Base-by-base conservation (phyloP, 2,329 filamentous ascomycete species). In the Zasmidium cellare region DNA sequence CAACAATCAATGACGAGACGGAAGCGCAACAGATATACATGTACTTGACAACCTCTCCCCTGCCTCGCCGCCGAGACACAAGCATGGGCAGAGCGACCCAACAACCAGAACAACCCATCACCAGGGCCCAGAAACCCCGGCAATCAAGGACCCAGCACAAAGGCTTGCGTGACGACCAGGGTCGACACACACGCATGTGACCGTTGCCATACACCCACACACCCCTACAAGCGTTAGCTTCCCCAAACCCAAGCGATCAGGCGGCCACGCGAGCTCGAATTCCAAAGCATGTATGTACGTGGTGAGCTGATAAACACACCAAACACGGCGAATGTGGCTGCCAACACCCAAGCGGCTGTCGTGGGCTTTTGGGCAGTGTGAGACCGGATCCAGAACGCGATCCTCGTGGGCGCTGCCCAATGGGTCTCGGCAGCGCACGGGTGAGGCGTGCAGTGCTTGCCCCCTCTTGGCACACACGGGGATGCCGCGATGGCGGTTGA, bases 131-230 rank as follows among this genome's bases (percentile, higher is more conserved):
- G 51, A 53, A 16, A 2, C 7, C 31, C 18, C 9, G 2, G n/a
- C 20, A 3, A 24, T 3, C 35, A 41, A 28, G 5, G 25, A 11
- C 25, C 16, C 35, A 41, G 35, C 46, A 46, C 41, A 46, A 41
- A 24, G 51, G 51, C 51, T 46, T 53, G 51, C 51, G 51, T 35
- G 35, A 46, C 51, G 25, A 28, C 35, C 38, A 35, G 51, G 38
- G 46, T 53, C 35, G 12, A 41, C 16, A 14, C 16, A 14, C 16
- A 5, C 20, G 51, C 51, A 41, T 45, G 23, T 28, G 44, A 47
- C 41, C 28, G 51, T 53, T 53, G 51, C 41, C 28, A 46, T 31
- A 46, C 16, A 46, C n/a, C 3, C 6, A 28, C 25, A 28, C 5
- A 11, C 6, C 11, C 6, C 25, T 11, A 28, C 25, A 11, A 5